Evolutionary conservation across 2,329 filamentous ascomycete species (phyloP), one percentile per base, ranked within the genome.

Genomic region (Chaetomium sp.): DNA sequence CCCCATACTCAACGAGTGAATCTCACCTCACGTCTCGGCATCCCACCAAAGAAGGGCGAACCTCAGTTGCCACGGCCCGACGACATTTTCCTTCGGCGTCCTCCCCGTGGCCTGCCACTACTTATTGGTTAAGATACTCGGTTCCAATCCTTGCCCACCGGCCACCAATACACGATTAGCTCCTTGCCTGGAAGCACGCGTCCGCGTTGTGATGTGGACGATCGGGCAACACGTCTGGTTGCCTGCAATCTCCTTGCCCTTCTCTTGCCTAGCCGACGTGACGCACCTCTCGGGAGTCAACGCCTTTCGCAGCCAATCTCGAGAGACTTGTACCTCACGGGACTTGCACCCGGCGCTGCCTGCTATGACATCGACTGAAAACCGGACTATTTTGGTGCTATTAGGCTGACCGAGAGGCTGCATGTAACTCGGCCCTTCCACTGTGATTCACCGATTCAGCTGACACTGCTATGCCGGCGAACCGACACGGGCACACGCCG

Each of bases 11-110:
- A 27, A 27, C 19, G 19, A 27, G 19, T 27, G 19, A 27, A 40
- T 40, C 37, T 40, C 9, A 40, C 12, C 37, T 40, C 37, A 27
- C 37, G 5, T 19, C 45, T 41, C 43, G 19, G 27, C 12, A 48
- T 42, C 37, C 44, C 38, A 49, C 14, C 32, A 36, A 46, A 11
- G n/a, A 14, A 11, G 36, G 32, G 37, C 52, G 49, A 52, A 47
- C 50, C 52, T 27, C 19, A 27, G 41, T 51, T 46, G 52, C 55
- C 52, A 59, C 59, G 59, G 59, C 57, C 59, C 55, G 58, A 61
- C 55, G n/a, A 44, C 47, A 32, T 14, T 14, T 43, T 33, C 43
- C 49, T 27, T 27, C 19, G 43, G 14, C 44, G 9, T 32, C 27
- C 14, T 51, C 48, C 37, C 11, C 35, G 42, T 37, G 38, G 36